Percentiles rank a stretch among this genome's conserved stretches.
Conservation (phyloP, 192 early-diverging fungal species). For the Coemansia erecta region DNA sequence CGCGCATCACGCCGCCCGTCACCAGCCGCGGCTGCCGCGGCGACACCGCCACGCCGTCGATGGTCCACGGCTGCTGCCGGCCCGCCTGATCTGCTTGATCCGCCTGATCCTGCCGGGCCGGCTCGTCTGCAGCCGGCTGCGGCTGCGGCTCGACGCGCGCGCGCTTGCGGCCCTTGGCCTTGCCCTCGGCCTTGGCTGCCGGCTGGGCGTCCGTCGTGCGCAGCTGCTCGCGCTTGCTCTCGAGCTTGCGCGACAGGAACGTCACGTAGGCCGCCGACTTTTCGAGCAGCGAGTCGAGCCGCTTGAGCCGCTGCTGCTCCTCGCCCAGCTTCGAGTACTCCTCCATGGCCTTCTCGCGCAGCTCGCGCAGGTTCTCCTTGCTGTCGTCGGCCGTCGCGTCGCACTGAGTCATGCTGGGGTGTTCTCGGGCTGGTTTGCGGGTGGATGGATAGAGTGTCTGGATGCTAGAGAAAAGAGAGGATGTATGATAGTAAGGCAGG, state of each 20-base stretch:
- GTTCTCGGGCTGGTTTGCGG: neutral
- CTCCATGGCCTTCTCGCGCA: constrained; percentile 58
- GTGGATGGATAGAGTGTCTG: no score
- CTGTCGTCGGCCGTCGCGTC: neutral
- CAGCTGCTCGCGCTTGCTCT: constrained; percentile 70
- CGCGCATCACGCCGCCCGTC: constrained; percentile 81
- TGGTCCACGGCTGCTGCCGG: constrained; percentile 12
- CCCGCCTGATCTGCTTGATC: neutral
- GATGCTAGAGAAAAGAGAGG: no score
- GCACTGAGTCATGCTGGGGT: neutral
- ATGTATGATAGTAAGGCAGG: no score
- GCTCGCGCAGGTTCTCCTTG: constrained; percentile 31
- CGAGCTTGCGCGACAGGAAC: constrained; percentile 74
- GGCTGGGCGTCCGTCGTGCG: constrained; percentile 28
- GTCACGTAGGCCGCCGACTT: constrained; percentile 78
- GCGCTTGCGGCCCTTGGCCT: constrained; percentile 7
- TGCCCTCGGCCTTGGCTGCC: constrained; percentile 3
- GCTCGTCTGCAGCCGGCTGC: neutral
- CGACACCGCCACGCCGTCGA: constrained; percentile 54
- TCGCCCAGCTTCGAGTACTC: constrained; percentile 60
- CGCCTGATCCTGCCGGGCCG: neutral
- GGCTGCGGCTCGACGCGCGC: neutral
- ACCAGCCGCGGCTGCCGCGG: constrained; percentile 76
- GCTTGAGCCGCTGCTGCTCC: constrained; percentile 65
- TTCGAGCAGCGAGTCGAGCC: constrained; percentile 76